Conservation (phyloP, 805 yeast genomes). For the Candida taoyuanica region DNA sequence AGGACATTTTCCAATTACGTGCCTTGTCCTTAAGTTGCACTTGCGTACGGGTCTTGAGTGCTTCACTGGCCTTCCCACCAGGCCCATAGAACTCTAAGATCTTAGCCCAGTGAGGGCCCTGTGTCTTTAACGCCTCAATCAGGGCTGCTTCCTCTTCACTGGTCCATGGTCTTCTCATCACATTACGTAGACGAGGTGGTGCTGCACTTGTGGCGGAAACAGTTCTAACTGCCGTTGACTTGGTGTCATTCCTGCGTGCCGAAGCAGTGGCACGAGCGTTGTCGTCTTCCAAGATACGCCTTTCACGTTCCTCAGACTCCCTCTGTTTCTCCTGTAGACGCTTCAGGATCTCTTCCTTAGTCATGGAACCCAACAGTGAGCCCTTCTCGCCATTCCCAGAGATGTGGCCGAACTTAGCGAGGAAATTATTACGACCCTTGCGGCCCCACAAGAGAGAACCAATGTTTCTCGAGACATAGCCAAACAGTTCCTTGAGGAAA, state of each 20-base stretch:
- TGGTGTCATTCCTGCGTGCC: slow-evolving; percentile 5
- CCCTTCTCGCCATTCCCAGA: neutral
- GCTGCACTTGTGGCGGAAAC: slow-evolving; percentile 10
- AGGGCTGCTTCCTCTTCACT: slow-evolving; percentile 84
- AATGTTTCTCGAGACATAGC: slow-evolving; percentile 71
- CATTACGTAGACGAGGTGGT: slow-evolving; percentile 24
- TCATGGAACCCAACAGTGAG: slow-evolving; percentile 8
- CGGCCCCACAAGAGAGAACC: slow-evolving; percentile 71
- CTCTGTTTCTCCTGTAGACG: slow-evolving; percentile 16
- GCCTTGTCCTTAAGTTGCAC: slow-evolving; percentile 96
- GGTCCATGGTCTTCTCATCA: slow-evolving; percentile 74
- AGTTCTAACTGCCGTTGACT: slow-evolving; percentile 6
- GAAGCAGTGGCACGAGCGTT: slow-evolving; percentile 2
- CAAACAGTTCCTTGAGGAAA: slow-evolving; percentile 74
- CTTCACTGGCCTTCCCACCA: slow-evolving; percentile 83
- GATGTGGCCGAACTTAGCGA: slow-evolving; percentile 12
- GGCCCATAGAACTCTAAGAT: slow-evolving; percentile 89
- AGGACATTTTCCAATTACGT: slow-evolving; percentile 89
- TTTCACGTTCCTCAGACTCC: slow-evolving; percentile 16
- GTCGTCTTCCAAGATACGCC: neutral
- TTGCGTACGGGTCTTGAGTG: slow-evolving; percentile 80
- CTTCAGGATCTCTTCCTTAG: slow-evolving; percentile 21
- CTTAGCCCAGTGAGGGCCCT: slow-evolving; percentile 93
- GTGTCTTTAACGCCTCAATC: slow-evolving; percentile 65
- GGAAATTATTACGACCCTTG: slow-evolving; percentile 31